Evolutionary conservation across 2,329 filamentous ascomycete species (phyloP).

Genomic region (Xylaria sp.): DNA sequence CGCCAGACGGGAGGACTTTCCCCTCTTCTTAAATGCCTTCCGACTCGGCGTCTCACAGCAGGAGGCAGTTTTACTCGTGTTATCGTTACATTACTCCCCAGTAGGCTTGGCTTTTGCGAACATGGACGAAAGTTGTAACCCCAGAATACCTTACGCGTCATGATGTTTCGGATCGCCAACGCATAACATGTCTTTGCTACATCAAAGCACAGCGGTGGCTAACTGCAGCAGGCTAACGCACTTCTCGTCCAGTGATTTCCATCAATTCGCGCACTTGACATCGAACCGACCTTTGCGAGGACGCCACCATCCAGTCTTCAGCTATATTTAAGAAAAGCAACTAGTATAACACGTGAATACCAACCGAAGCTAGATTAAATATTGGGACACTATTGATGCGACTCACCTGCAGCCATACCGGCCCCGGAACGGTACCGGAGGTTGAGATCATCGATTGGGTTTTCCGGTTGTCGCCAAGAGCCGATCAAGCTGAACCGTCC

Average conservation of each 20-base stretch:
- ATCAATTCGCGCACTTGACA: not conserved
- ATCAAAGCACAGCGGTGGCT: not conserved
- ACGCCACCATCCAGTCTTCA: not conserved
- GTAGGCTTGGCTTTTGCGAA: not conserved
- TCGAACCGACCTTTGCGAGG: not conserved
- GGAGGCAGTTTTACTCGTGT: not conserved
- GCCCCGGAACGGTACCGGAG: not conserved
- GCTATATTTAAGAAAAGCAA: not conserved
- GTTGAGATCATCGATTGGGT: not conserved
- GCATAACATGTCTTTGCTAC: not conserved
- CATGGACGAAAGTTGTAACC: not conserved
- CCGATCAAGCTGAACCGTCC: not conserved
- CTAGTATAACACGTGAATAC: not conserved
- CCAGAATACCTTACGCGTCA: too few relatives aligned
- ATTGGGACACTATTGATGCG: conserved; percentile 22
- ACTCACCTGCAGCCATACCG: conserved; percentile 1
- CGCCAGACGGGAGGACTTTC: not conserved
- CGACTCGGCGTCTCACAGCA: not conserved
- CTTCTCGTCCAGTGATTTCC: not conserved
- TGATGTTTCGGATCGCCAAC: conserved; percentile 6
- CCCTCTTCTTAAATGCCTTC: conserved; percentile 8
- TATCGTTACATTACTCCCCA: not conserved
- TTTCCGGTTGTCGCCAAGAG: not conserved
- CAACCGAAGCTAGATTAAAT: not conserved
- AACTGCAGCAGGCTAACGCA: not conserved